phyloP scores from a whole-genome alignment of 2,329 filamentous ascomycete species.

The Teratosphaeria epicoccoides region DNA sequence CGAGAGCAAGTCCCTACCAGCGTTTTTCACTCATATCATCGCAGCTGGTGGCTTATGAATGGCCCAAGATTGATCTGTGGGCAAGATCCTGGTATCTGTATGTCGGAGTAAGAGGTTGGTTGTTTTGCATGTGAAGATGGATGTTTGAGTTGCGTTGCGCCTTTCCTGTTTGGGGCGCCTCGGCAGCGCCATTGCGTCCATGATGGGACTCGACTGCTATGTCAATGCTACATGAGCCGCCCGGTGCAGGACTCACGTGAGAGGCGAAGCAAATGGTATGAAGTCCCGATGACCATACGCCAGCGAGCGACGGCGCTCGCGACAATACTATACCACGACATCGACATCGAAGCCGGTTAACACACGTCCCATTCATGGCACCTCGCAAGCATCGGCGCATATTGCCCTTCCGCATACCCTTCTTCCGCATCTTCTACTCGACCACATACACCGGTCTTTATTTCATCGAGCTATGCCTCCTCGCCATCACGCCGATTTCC shows the following conservation, averaged over 20 bases:
- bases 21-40: too few species aligned
- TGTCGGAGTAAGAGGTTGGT: neutral
- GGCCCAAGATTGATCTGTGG: too few species aligned
- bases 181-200: neutral
- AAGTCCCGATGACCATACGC: neutral
- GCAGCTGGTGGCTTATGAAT: too few species aligned
- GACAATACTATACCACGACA: conserved; percentile 1
- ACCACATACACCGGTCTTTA: conserved; percentile 67
- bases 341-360: conserved; percentile 4
- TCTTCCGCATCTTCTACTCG: conserved; percentile 52
- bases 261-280: neutral
- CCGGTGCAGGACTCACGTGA: too few species aligned
- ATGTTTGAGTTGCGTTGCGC: too few species aligned
- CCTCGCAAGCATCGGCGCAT: conserved; percentile 9
- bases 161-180: neutral
- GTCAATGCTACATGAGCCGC: too few species aligned
- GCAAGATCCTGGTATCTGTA: neutral
- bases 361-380: neutral
- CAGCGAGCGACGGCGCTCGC: conserved; percentile 5
- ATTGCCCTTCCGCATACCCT: conserved; percentile 37
- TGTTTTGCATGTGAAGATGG: neutral
- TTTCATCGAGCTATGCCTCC: conserved; percentile 59
- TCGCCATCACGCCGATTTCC: conserved; percentile 72
- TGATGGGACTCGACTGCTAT: neutral
- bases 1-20: neutral